Evolutionary conservation across 306 rosid genomes (phyloP).

Genomic region (Quercus berberidifolia): DNA sequence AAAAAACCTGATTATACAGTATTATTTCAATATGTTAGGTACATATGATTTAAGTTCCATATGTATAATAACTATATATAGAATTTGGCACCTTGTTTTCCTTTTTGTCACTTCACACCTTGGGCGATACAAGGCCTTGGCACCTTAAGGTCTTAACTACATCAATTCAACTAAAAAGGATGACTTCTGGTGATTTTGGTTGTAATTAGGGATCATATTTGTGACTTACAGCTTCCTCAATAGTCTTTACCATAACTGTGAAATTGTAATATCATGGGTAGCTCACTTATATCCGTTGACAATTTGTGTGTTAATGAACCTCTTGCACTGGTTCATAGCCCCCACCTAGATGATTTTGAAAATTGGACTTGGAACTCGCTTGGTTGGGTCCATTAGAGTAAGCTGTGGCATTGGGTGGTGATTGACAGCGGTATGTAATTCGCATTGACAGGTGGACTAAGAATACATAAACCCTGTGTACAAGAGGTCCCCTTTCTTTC

Average conservation of each 20-base stretch:
- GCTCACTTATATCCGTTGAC: neutral
- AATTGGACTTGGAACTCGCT: neutral
- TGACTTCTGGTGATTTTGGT: neutral
- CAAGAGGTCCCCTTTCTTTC: too few species aligned
- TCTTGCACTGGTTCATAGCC: neutral
- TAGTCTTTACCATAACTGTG: too few species aligned
- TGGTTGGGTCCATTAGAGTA: neutral
- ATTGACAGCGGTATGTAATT: neutral
- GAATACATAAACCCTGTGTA: neutral
- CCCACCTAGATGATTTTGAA: neutral
- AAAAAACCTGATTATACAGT: too few species aligned
- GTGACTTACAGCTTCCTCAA: neutral
- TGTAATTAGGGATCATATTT: neutral
- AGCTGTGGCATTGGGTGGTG: neutral
- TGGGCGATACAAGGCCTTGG: too few species aligned
- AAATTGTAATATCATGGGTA: neutral
- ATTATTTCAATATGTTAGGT: too few species aligned
- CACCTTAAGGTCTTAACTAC: too few species aligned
- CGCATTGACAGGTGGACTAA: neutral
- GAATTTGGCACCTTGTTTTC: too few species aligned
- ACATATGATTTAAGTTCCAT: too few species aligned
- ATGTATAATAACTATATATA: too few species aligned
- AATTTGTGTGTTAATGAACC: neutral
- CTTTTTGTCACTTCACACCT: too few species aligned
- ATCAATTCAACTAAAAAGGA: neutral